A percentile compares a stretch with the other conserved stretches of the same genome.
Conservation (phyloP, 1,284 basidiomycete genomes). For the Cutaneotrichosporon arboriforme region DNA sequence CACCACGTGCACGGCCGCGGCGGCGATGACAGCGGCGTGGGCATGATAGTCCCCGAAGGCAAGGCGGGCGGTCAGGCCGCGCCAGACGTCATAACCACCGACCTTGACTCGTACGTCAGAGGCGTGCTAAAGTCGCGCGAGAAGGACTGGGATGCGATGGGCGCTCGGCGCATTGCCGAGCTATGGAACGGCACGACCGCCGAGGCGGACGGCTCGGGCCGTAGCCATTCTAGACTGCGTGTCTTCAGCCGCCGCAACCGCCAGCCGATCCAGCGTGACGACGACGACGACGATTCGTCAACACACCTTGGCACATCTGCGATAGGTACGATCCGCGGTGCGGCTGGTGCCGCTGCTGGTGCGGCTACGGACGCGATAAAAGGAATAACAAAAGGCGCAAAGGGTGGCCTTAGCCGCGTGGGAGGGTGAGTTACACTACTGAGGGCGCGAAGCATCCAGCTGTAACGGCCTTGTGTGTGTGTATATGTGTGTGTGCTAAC, state of each 20-base stretch:
- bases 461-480: not conserved
- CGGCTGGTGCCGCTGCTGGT: conserved; percentile 9
- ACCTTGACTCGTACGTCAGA: conserved; percentile 40
- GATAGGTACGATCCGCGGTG: conserved; percentile 10
- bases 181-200: conserved; percentile 36
- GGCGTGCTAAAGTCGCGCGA: conserved; percentile 38
- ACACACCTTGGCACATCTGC: not conserved
- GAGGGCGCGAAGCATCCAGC: not conserved
- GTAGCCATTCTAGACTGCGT: not conserved
- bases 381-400: conserved; percentile 28
- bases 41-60: conserved; percentile 37
- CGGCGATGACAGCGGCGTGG: conserved; percentile 21
- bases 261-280: not conserved
- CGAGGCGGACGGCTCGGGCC: conserved; percentile 4
- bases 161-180: conserved; percentile 36
- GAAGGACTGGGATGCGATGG: conserved; percentile 42
- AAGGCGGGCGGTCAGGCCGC: conserved; percentile 35
- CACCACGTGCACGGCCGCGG: conserved; percentile 16
- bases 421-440: conserved; percentile 36
- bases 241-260: conserved; percentile 7
- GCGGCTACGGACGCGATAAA: conserved; percentile 27
- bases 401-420: conserved; percentile 28
- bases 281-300: conserved; percentile 9
- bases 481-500: not conserved
- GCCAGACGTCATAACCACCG: conserved; percentile 39